phyloP scores from a whole-genome alignment of 2,329 filamentous ascomycete species.

The Penicillium thymicola region DNA sequence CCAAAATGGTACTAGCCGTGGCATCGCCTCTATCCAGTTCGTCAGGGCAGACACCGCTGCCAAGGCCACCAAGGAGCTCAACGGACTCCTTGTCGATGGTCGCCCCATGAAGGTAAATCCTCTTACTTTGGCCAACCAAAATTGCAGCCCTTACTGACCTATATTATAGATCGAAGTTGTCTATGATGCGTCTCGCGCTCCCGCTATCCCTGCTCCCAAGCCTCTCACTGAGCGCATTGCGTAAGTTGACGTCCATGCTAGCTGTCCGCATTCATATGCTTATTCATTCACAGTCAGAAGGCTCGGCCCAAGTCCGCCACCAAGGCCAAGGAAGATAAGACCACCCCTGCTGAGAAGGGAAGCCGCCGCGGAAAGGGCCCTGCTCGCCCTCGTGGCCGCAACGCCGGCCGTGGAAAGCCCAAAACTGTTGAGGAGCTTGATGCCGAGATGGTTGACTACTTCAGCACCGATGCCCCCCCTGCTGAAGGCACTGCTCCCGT shows the following conservation, averaged over 20 bases:
- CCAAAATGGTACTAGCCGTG: conserved; percentile 84
- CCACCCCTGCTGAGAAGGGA: conserved; percentile 1
- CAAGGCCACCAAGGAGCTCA: conserved; percentile 78
- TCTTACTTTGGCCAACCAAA: conserved; percentile 8
- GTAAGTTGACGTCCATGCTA: conserved; percentile 45
- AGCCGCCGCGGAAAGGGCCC: conserved; percentile 39
- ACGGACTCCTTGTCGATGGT: conserved; percentile 86
- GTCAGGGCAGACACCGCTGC: conserved; percentile 73
- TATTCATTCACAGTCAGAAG: conserved; percentile 53
- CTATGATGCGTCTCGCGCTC: conserved; percentile 70
- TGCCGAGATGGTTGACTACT: conserved; percentile 97
- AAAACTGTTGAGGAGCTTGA: conserved; percentile 96
- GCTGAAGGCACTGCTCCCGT: conserved; percentile 44
- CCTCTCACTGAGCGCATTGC: conserved; percentile 79
- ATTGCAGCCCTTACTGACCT: conserved; percentile 9
- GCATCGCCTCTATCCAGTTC: conserved; percentile 88
- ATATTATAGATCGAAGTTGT: conserved; percentile 76
- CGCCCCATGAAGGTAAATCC: conserved; percentile 77
- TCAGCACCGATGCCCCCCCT: conserved; percentile 48
- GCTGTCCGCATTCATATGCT: conserved; percentile 13
- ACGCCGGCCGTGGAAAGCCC: conserved; percentile 63
- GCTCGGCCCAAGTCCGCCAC: conserved; percentile 78
- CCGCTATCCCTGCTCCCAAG: conserved; percentile 66
- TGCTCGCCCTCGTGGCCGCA: conserved; percentile 55
- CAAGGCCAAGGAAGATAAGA: conserved; percentile 55